Base-by-base conservation (phyloP, 805 yeast genomes). In the Starmerella potacharoeniae region DNA sequence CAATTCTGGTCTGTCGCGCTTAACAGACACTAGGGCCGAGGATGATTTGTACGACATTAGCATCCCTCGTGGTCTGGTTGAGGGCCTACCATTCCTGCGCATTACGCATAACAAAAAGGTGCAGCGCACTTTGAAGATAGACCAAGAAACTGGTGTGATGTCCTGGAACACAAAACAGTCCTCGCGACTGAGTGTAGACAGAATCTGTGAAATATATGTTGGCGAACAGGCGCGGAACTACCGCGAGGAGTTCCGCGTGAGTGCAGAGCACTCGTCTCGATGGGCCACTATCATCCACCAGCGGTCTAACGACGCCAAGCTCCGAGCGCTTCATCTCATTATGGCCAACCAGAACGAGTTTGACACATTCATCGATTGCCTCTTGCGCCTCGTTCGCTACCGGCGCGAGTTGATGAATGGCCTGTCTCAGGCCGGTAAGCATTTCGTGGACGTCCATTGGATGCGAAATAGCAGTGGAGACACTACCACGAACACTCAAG, bases 281-380 rank as follows among this genome's bases (percentile, higher is more conserved):
- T 91, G 98, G 98, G 75, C 87, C 0, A 83, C 95, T 0, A 77
- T 91, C 35, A 79, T 88, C 11, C 91, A 87, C 65, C 78, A 75
- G 55, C 74, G 76, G 6, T 73, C 78, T 6, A 80, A 77, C 53
- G 74, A 77, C 2, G 73, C 78, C 51, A 86, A 84, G 65, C 71
- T 87, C 46, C 86, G 87, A 62, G 85, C 90, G 0, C 68, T 93
- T 52, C 96, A 91, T 69, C 69, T 89, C 14, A 80, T 90, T 8
- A 89, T 95, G 0, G 68, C 76, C 0, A 70, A 75, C 8, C 71
- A 69, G 49, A 68, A 68, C 30, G 83, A 80, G 42, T 80, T 77
- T 51, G 76, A 84, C 62, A 57, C 76, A 60, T 73, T 87, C 65
- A 64, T 82, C 35, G 64, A 72, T 35, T 80, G 86, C 35, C 67